Conservation (phyloP, 176 grass and related monocot species). For the Dactylis glomerata region DNA sequence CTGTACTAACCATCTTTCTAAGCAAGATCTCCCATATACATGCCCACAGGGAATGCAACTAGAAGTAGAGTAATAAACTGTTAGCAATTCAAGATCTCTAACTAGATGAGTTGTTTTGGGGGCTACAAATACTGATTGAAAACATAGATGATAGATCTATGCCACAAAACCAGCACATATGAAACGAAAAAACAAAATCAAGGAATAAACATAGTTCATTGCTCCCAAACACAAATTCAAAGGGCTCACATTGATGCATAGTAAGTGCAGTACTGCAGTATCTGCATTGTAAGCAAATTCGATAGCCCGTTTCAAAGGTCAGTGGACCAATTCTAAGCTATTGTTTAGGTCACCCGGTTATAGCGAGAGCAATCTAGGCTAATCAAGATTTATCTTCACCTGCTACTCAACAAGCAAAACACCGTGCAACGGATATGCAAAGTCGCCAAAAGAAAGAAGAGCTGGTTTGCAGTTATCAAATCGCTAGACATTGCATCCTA, state of each 20-base stretch:
- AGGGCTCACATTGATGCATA: background rate
- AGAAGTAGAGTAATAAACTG: constrained; percentile 10
- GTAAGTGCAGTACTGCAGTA: background rate
- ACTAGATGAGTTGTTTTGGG: background rate
- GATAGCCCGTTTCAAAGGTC: background rate
- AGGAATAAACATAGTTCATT: background rate
- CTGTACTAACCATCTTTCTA: constrained; percentile 73
- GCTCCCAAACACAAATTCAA: background rate
- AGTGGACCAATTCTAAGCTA: background rate
- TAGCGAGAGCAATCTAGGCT: background rate
- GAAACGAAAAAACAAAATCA: background rate
- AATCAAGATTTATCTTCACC: background rate
- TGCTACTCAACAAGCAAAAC: background rate
- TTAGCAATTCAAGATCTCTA: constrained; percentile 26
- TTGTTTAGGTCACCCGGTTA: background rate
- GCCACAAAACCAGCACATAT: constrained; percentile 1
- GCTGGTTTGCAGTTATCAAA: background rate
- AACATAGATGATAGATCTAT: background rate
- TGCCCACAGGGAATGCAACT: constrained; percentile 99
- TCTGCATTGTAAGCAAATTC: background rate
- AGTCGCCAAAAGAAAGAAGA: background rate
- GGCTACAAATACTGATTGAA: background rate
- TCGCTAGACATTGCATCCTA: background rate
- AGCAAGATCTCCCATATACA: constrained; percentile 88
- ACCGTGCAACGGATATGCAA: background rate